Conservation (phyloP, 1,284 basidiomycete species). For the Ceraceosorus bombacis region DNA sequence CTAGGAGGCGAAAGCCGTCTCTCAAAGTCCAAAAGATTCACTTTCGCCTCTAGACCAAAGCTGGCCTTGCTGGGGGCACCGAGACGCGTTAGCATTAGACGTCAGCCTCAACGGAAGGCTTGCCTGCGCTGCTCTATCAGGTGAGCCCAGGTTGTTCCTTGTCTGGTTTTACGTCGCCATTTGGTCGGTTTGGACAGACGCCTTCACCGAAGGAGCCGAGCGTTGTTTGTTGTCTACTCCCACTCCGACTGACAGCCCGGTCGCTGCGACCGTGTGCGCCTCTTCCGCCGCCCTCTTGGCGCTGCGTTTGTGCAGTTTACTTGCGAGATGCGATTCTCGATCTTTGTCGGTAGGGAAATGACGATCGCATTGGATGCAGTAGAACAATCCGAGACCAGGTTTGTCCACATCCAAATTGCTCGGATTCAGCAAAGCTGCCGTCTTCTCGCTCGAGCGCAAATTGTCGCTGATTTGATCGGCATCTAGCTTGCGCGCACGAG, state of each 20-base stretch:
- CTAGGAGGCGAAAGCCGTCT: too few relatives aligned
- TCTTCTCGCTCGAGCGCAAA: slow-evolving; percentile 32
- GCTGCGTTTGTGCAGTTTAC: slow-evolving; percentile 45
- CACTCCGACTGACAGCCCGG: slow-evolving; percentile 36
- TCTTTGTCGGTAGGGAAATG: slow-evolving; percentile 42
- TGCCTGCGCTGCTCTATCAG: too few relatives aligned
- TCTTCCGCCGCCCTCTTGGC: slow-evolving; percentile 43
- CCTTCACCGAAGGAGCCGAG: not conserved
- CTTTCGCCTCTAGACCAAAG: too few relatives aligned
- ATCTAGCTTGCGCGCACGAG: slow-evolving; percentile 45
- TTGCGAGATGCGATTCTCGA: slow-evolving; percentile 35
- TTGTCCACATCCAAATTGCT: slow-evolving; percentile 42
- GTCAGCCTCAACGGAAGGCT: too few relatives aligned
- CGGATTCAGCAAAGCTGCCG: slow-evolving; percentile 34
- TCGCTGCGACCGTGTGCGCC: slow-evolving; percentile 46
- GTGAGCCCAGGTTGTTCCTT: too few relatives aligned
- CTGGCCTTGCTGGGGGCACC: too few relatives aligned
- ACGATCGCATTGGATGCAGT: slow-evolving; percentile 47
- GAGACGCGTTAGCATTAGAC: too few relatives aligned
- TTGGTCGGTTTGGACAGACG: too few relatives aligned
- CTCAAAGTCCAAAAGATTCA: too few relatives aligned
- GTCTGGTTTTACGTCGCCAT: too few relatives aligned
- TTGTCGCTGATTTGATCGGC: slow-evolving; percentile 44
- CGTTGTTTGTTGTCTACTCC: slow-evolving; percentile 44
- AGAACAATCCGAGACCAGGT: slow-evolving; percentile 47